Evolutionary conservation across 1,139 yeast species (phyloP), one percentile per base, ranked within the genome.

Genomic region (Candida dubliniensis): DNA sequence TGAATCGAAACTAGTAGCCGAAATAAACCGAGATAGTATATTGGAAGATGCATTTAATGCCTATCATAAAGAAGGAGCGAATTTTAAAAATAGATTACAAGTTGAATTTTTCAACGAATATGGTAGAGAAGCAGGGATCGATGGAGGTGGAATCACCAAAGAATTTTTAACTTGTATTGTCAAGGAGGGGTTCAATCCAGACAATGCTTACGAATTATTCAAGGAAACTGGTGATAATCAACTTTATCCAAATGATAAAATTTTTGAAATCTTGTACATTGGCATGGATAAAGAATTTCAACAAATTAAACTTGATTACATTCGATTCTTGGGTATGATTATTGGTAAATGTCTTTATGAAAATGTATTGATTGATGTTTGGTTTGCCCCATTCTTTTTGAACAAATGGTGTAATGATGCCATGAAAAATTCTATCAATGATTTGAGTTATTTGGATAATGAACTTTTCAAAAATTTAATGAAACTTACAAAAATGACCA

Each of bases 131-230:
- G 93, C 87, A 0, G 99, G 99, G 1, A 85, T 93, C 43, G 99
- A 93, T 63, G 99, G 99, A 4, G 99, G 99, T 9, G 99, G 99
- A 2, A 71, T 93, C 18, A 91, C 98, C 0, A 91, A 93, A 60
- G 99, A 93, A 57, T 84, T 93, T 53, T 67, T 93, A 44, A 89
- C 93, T 2, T 72, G 85, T 40, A 83, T 89, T 0, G 80, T 85
- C 1, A 69, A 69, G 8, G 89, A 86, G 52, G 95, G 88, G 0
- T 87, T 91, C 53, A 51, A 66, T 58, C 60, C 77, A 46, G 43
- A 62, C 45, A 40, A 68, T 59, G 44, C 60, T 58, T 81, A 85
- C 51, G 50, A 48, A 9, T 52, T 72, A 9, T 71, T 73, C 54
- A 67, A 67, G 48, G 78, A 74, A 39, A 77, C 82, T 4, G 81